Evolutionary conservation across 208 protist genomes (phyloP).

Genomic region (Trichomonas tenax): DNA sequence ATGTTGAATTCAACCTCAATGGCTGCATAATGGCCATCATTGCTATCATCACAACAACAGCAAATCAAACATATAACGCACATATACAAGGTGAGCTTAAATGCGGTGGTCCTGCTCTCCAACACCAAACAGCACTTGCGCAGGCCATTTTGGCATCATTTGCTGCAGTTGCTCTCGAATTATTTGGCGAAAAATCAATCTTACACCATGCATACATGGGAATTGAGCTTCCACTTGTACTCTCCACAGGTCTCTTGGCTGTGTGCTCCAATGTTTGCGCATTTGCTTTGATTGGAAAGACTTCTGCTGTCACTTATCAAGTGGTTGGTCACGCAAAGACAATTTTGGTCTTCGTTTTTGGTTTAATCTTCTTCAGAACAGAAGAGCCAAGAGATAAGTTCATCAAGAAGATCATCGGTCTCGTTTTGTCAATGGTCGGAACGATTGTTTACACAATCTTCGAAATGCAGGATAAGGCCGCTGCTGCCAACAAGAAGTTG

Average conservation of each 20-base stretch:
- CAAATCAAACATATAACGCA: neutral
- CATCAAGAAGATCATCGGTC: neutral
- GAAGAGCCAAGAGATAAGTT: neutral
- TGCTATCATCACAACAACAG: neutral
- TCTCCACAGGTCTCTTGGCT: constrained; percentile 17
- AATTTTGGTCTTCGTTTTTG: constrained; percentile 23
- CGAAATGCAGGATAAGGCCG: neutral
- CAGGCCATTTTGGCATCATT: neutral
- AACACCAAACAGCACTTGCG: neutral
- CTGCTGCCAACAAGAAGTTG: neutral
- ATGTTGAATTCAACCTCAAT: neutral
- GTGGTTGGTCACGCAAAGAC: constrained; percentile 33
- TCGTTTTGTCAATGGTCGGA: neutral
- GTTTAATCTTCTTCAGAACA: neutral
- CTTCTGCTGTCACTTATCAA: constrained; percentile 31
- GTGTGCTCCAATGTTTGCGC: constrained; percentile 21
- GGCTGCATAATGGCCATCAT: neutral
- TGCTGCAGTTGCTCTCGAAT: neutral
- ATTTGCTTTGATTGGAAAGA: constrained; percentile 28
- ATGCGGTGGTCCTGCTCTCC: neutral
- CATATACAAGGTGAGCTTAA: neutral
- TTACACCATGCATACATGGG: neutral
- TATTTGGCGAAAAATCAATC: neutral
- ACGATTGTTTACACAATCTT: neutral
- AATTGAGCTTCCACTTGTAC: neutral